Evolutionary conservation across 2,329 filamentous ascomycete genomes (phyloP).

Genomic region (Pseudocercospora fijiensis): DNA sequence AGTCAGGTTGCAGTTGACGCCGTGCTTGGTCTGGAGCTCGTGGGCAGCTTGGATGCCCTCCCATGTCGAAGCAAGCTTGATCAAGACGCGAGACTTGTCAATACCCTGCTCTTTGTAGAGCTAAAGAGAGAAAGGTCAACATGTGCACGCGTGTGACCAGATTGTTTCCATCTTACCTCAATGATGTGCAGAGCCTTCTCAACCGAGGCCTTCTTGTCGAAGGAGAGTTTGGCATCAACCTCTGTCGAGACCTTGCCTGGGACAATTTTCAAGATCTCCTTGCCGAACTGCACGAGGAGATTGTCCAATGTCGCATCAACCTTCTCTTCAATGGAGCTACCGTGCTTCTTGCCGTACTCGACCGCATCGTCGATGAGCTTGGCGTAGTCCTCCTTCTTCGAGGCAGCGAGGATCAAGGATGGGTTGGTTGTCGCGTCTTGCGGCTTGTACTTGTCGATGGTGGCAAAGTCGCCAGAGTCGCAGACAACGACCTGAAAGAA

Average conservation of each 20-base stretch:
- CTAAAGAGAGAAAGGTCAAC: slow-evolving; percentile 52
- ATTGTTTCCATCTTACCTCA: slow-evolving; percentile 62
- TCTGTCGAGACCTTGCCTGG: slow-evolving; percentile 99
- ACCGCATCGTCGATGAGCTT: slow-evolving; percentile 47
- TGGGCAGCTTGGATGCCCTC: slow-evolving; percentile 99
- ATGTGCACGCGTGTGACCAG: not conserved
- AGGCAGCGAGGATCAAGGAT: slow-evolving; percentile 94
- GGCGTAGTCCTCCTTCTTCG: slow-evolving; percentile 59
- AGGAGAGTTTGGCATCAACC: slow-evolving; percentile 94
- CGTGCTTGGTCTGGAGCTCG: slow-evolving; percentile 93
- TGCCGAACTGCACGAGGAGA: slow-evolving; percentile 96
- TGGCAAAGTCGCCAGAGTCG: slow-evolving; percentile 82
- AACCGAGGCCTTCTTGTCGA: slow-evolving; percentile 87
- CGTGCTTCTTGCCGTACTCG: slow-evolving; percentile 76
- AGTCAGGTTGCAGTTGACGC: slow-evolving; percentile 97
- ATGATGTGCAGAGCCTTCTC: slow-evolving; percentile 97
- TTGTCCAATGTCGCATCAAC: slow-evolving; percentile 88
- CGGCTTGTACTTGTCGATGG: slow-evolving; percentile 99
- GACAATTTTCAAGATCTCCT: slow-evolving; percentile 93
- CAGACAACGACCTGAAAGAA: slow-evolving; percentile 78
- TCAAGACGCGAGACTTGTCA: slow-evolving; percentile 88
- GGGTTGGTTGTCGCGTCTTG: slow-evolving; percentile 99
- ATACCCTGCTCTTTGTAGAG: slow-evolving; percentile 93
- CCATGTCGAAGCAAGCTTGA: slow-evolving; percentile 99
- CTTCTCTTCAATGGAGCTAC: slow-evolving; percentile 69